Evolutionary conservation across 352 stramenopile genomes (phyloP).

Genomic region (Globisporangium heterothallicum): DNA sequence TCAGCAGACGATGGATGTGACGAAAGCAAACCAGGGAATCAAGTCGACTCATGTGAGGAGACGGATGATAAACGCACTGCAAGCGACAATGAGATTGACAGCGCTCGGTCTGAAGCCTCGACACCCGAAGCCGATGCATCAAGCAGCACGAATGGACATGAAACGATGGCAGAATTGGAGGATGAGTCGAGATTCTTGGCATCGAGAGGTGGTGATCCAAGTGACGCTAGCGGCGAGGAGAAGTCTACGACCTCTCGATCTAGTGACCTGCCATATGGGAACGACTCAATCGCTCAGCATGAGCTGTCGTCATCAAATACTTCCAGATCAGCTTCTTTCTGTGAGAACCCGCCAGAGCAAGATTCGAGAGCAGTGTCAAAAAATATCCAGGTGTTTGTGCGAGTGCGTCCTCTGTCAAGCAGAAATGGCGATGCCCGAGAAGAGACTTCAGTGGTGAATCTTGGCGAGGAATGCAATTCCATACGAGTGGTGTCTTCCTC

Average conservation of each 20-base stretch:
- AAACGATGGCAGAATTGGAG: neutral
- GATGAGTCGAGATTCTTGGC: neutral
- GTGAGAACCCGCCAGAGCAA: neutral
- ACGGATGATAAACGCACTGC: neutral
- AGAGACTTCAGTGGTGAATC: conserved; percentile 28
- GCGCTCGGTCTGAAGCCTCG: neutral
- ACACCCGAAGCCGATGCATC: neutral
- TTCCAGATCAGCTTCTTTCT: neutral
- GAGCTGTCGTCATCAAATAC: neutral
- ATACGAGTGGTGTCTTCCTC: conserved; percentile 19
- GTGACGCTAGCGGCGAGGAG: neutral
- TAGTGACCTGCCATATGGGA: neutral
- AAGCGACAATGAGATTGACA: neutral
- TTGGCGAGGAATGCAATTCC: conserved; percentile 19
- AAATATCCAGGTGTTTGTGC: conserved; percentile 63
- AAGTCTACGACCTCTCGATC: neutral
- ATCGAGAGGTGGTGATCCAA: neutral
- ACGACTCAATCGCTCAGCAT: neutral
- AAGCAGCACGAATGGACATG: neutral
- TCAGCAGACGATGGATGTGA: too few species aligned
- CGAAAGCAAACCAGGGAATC: neutral
- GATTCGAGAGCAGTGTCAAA: conserved; percentile 4
- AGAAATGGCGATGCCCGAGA: conserved; percentile 13
- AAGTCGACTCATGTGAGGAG: too few species aligned
- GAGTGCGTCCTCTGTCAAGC: conserved; percentile 41